Percentiles rank a stretch among this genome's conserved stretches.
These are phyloP conservation scores for Coniferiporia weirii DNA, from an alignment of 1,284 basidiomycete genomes.

Conservation along the genomic window DNA sequence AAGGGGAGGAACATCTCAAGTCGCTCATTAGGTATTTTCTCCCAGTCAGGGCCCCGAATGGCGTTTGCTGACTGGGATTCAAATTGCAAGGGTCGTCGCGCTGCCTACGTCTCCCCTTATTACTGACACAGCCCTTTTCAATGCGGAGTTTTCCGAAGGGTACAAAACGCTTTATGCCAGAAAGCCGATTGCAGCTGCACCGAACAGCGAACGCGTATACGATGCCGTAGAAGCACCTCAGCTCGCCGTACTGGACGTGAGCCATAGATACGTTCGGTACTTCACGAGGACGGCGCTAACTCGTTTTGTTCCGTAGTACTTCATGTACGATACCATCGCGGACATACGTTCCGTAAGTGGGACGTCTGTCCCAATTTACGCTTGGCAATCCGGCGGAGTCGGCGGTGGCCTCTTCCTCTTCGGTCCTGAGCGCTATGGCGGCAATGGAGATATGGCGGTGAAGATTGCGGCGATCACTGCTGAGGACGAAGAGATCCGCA, in stretches of 20 bases:
- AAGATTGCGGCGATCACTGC: slow-evolving; percentile 4
- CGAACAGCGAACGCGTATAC: too few relatives aligned
- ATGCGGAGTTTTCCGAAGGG: too few relatives aligned
- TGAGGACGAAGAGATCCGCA: not conserved
- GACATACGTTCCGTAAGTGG: slow-evolving; percentile 10
- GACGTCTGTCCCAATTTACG: slow-evolving; percentile 9
- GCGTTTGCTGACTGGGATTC: too few relatives aligned
- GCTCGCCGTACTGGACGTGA: slow-evolving; percentile 10
- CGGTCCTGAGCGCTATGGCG: slow-evolving; percentile 9
- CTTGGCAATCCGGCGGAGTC: slow-evolving; percentile 7
- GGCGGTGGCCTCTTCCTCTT: slow-evolving; percentile 1
- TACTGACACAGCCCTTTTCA: too few relatives aligned
- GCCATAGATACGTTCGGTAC: not conserved
- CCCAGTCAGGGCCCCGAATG: too few relatives aligned
- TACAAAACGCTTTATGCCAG: too few relatives aligned
- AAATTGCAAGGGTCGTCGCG: too few relatives aligned
- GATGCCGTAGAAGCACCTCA: too few relatives aligned
- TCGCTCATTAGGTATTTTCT: too few relatives aligned
- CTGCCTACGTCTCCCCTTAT: too few relatives aligned
- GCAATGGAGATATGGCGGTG: slow-evolving; percentile 9
- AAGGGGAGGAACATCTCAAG: too few relatives aligned
- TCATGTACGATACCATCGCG: slow-evolving; percentile 2
- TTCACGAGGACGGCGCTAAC: not conserved
- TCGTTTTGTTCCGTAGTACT: not conserved
- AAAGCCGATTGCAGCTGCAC: too few relatives aligned